A percentile compares a stretch with the other conserved stretches of the same genome.
Conservation (phyloP, 768 basidiomycete genomes). For the Cystobasidium ongulense region DNA sequence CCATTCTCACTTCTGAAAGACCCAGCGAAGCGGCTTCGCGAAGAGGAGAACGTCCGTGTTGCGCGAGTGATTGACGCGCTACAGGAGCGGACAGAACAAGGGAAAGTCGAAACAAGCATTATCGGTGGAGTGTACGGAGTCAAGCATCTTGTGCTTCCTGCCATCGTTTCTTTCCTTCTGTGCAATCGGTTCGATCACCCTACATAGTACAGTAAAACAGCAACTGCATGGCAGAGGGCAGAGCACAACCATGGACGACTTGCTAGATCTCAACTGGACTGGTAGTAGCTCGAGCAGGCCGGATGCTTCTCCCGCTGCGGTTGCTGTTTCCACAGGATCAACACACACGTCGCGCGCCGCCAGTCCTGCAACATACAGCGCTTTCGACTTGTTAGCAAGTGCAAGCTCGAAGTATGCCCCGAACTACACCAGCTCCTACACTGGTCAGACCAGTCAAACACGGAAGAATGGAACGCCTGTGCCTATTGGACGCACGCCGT, state of each 20-base stretch:
- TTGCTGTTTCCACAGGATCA: background rate
- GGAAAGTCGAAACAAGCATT: background rate
- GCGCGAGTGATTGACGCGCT: background rate
- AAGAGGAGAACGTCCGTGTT: slow-evolving; percentile 32
- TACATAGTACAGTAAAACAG: background rate
- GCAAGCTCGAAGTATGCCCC: background rate
- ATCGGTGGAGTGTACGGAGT: background rate
- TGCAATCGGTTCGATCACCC: background rate
- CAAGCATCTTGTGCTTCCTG: background rate
- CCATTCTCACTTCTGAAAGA: slow-evolving; percentile 45
- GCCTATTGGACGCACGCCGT: background rate
- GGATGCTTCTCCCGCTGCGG: background rate
- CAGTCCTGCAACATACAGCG: background rate
- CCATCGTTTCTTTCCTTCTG: background rate
- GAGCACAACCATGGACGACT: slow-evolving; percentile 37
- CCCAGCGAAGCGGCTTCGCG: slow-evolving; percentile 18
- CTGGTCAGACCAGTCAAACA: background rate
- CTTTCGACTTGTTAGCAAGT: slow-evolving; percentile 4
- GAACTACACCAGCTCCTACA: background rate
- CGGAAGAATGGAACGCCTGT: background rate
- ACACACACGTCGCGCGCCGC: background rate
- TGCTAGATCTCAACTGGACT: slow-evolving; percentile 38
- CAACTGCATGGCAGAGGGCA: background rate
- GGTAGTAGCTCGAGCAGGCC: background rate
- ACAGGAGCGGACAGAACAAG: background rate